A percentile compares a stretch with the other conserved stretches of the same genome.
Conservation (phyloP, 2,329 filamentous ascomycete species). For the Penicillium griseofulvum region DNA sequence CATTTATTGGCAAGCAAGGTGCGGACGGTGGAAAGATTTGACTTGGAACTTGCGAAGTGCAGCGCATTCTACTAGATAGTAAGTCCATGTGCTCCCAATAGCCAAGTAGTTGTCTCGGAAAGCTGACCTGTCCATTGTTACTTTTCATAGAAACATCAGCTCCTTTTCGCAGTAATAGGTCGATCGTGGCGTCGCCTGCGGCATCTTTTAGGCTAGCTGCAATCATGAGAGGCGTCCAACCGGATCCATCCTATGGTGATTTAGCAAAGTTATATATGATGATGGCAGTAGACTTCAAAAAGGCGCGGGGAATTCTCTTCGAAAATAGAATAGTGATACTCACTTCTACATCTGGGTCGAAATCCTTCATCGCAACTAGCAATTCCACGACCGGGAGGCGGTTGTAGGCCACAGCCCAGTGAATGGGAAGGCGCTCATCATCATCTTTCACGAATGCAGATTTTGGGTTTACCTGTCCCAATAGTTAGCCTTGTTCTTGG, state of each 20-base stretch:
- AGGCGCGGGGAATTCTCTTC: background rate
- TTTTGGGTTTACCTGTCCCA: constrained; percentile 71
- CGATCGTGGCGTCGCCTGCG: constrained; percentile 46
- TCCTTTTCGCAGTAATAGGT: constrained; percentile 47
- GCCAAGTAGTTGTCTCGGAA: background rate
- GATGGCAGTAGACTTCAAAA: background rate
- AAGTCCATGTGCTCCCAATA: background rate
- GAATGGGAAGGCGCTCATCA: constrained; percentile 84
- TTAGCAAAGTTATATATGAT: background rate
- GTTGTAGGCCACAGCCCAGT: constrained; percentile 91
- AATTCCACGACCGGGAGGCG: constrained; percentile 70
- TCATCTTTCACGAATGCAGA: constrained; percentile 72
- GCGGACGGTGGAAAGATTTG: constrained; percentile 76
- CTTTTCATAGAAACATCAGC: constrained; percentile 48
- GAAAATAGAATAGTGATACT: background rate
- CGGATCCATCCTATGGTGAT: constrained; percentile 43
- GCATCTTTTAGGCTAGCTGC: constrained; percentile 47
- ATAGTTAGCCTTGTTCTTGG: constrained; percentile 3
- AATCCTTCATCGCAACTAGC: constrained; percentile 66
- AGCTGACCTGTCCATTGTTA: constrained; percentile 41
- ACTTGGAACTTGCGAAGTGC: constrained; percentile 89
- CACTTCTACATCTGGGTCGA: constrained; percentile 81
- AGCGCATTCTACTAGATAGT: constrained; percentile 65
- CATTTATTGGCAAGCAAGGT: constrained; percentile 74
- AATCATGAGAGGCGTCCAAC: constrained; percentile 53